Percentiles rank a stretch among this genome's conserved stretches.
phyloP scores from a whole-genome alignment of 2,329 filamentous ascomycete species.

The Massarina eburnea region DNA sequence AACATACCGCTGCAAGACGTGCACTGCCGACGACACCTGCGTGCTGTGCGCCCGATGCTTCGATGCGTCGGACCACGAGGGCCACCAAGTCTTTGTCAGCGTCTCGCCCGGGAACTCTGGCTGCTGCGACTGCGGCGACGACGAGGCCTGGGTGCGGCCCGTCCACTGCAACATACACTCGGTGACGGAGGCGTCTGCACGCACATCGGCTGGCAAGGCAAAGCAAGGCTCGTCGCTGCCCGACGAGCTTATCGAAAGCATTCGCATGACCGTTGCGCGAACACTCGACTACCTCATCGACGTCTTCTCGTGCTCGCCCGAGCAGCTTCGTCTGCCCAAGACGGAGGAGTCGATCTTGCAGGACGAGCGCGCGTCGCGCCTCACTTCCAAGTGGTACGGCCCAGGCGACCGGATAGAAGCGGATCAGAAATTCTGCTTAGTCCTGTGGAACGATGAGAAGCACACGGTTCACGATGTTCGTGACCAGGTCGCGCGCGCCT shows the following conservation, averaged over 20 bases:
- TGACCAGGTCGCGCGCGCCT: conserved; percentile 87
- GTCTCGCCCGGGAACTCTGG: conserved; percentile 90
- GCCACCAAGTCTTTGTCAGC: conserved; percentile 86
- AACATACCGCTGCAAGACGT: conserved; percentile 92
- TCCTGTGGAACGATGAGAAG: conserved; percentile 98
- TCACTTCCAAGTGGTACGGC: conserved; percentile 73
- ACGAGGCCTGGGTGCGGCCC: conserved; percentile 87
- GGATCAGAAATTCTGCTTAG: conserved; percentile 75
- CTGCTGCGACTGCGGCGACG: conserved; percentile 96
- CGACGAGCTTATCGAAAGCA: conserved; percentile 72
- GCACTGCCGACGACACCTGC: conserved; percentile 91
- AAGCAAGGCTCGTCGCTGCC: conserved; percentile 62
- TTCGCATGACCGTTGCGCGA: conserved; percentile 82
- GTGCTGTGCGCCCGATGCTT: conserved; percentile 94
- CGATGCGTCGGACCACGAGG: conserved; percentile 90
- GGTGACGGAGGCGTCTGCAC: conserved; percentile 43
- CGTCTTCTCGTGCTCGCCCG: conserved; percentile 95
- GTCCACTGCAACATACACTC: conserved; percentile 94
- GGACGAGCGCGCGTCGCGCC: conserved; percentile 78
- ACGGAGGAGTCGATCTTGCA: conserved; percentile 75
- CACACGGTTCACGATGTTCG: conserved; percentile 91
- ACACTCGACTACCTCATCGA: conserved; percentile 95
- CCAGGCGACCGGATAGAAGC: conserved; percentile 61
- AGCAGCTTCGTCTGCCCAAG: conserved; percentile 86
- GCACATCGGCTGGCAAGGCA: conserved; percentile 58